phyloP scores from a whole-genome alignment of 495 filamentous ascomycete genomes.

The Penicillium flavigenum region DNA sequence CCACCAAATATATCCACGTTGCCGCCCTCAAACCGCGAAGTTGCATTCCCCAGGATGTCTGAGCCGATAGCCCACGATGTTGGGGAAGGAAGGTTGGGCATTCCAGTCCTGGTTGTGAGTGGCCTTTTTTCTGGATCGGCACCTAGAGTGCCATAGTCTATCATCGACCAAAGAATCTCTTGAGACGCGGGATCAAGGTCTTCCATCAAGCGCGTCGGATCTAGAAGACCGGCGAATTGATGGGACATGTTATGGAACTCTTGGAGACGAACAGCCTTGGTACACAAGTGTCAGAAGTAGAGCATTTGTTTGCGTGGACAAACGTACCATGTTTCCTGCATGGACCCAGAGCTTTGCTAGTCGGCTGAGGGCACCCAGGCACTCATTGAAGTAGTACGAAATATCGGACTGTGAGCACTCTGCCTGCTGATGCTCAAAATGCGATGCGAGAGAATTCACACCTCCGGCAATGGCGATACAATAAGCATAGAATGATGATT shows the following conservation, averaged over 20 bases:
- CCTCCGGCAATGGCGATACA: conserved; percentile 23
- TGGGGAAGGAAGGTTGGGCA: conserved; percentile 17
- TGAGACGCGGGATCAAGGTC: conserved; percentile 20
- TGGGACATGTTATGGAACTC: conserved; percentile 26
- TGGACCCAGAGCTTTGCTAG: conserved; percentile 24
- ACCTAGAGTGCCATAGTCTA: conserved; percentile 27
- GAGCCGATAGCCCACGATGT: conserved; percentile 15
- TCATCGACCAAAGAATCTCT: conserved; percentile 26
- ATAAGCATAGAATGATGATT: conserved; percentile 28
- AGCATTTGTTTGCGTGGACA: no score
- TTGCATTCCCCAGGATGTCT: neutral
- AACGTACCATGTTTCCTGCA: conserved; percentile 28
- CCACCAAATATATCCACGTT: conserved; percentile 12
- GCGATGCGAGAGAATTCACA: conserved; percentile 17
- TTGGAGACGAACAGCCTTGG: conserved; percentile 22
- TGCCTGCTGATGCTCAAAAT: no score
- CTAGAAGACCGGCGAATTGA: conserved; percentile 18
- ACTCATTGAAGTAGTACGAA: conserved; percentile 19
- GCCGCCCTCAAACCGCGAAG: neutral
- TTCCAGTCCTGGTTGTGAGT: conserved; percentile 2
- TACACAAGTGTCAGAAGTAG: neutral
- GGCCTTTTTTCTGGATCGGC: conserved; percentile 14
- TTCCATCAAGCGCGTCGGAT: conserved; percentile 18
- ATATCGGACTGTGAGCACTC: no score
- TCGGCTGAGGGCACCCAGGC: conserved; percentile 18